Evolutionary conservation across 139 green algal species (phyloP).

Genomic region (Chlorella sp.): DNA sequence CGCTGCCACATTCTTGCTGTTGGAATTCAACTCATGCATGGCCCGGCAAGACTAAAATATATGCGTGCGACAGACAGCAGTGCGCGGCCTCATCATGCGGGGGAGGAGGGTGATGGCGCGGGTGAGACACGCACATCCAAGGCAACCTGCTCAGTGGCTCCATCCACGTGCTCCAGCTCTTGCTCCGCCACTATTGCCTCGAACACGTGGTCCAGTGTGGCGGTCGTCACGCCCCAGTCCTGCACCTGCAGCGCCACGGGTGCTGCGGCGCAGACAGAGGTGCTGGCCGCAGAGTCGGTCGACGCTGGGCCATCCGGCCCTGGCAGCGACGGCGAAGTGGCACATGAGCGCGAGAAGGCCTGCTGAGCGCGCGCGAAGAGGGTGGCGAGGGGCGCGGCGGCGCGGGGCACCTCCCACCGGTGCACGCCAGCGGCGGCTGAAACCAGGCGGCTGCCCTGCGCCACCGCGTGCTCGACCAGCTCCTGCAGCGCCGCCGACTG

Average conservation of each 20-base stretch:
- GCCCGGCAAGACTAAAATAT: too few relatives aligned
- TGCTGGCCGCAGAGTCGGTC: not conserved
- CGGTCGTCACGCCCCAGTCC: not conserved
- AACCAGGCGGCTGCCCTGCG: not conserved
- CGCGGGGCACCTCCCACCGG: not conserved
- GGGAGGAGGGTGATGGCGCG: too few relatives aligned
- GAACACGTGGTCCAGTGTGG: not conserved
- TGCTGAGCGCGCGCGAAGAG: too few relatives aligned
- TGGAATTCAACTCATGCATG: too few relatives aligned
- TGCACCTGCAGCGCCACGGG: not conserved
- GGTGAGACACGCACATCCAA: too few relatives aligned
- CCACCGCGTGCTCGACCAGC: not conserved
- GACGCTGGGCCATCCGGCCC: not conserved
- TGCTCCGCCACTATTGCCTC: not conserved
- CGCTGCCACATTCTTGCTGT: too few relatives aligned
- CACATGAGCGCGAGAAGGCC: too few relatives aligned
- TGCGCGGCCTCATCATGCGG: too few relatives aligned
- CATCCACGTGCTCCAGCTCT: not conserved
- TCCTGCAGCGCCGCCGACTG: conserved; percentile 1
- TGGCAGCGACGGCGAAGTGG: too few relatives aligned
- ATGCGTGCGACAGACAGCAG: too few relatives aligned
- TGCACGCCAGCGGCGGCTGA: not conserved
- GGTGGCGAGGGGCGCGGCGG: too few relatives aligned
- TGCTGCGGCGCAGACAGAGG: not conserved
- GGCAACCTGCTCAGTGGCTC: not conserved